Conservation (phyloP, 441 rosid species). For the Rhodomyrtus psidioides region DNA sequence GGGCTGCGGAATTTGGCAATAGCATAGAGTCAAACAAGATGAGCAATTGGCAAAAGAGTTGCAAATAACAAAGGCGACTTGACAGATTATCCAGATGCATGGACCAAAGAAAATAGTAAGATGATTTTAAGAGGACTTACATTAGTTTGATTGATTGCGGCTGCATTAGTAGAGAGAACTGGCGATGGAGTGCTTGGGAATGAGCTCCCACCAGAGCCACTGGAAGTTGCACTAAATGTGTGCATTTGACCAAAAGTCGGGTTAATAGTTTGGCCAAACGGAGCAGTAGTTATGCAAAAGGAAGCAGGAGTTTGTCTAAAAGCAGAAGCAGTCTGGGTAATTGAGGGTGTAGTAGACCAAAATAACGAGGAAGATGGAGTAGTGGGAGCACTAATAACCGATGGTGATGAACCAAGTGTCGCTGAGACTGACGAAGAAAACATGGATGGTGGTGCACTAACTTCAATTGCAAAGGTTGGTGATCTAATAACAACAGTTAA, state of each 20-base stretch:
- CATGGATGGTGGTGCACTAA: constrained; percentile 30
- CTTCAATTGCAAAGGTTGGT: constrained; percentile 29
- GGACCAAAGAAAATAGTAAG: background rate
- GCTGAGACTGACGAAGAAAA: constrained; percentile 34
- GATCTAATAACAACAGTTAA: constrained; percentile 34
- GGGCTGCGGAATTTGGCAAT: constrained; percentile 29
- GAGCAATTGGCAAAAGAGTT: background rate
- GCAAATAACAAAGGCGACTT: background rate
- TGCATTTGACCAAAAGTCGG: constrained; percentile 30
- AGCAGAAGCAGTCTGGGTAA: constrained; percentile 37
- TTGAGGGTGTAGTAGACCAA: constrained; percentile 29
- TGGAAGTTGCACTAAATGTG: constrained; percentile 48
- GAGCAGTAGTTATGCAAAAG: constrained; percentile 27
- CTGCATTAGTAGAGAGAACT: constrained; percentile 32
- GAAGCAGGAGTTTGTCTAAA: constrained; percentile 40
- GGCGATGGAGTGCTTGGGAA: constrained; percentile 48
- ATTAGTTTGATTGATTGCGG: constrained; percentile 35
- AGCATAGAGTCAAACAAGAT: background rate
- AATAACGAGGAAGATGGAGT: constrained; percentile 53
- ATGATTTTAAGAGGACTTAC: constrained; percentile 27
- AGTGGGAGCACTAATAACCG: constrained; percentile 43
- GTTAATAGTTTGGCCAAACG: constrained; percentile 8
- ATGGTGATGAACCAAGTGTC: constrained; percentile 47
- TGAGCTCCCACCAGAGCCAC: constrained; percentile 28
- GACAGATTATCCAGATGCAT: background rate